A percentile compares a stretch with the other conserved stretches of the same genome.
Evolutionary conservation across 2,329 filamentous ascomycete genomes (phyloP).

Genomic region (Ascochyta koolunga): DNA sequence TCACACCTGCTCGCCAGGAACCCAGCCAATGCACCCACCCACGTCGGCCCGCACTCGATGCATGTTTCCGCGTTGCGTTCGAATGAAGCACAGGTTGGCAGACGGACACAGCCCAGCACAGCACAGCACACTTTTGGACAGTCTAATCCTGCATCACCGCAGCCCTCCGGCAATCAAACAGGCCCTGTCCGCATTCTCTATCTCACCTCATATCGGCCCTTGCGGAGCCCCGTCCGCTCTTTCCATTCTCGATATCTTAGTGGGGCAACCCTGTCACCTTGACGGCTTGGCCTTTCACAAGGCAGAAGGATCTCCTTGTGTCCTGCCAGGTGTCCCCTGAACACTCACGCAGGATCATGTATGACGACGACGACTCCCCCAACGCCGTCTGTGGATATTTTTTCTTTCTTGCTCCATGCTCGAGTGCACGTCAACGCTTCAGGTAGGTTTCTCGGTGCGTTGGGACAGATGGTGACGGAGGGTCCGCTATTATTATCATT

Average conservation of each 20-base stretch:
- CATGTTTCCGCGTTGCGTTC: slow-evolving; percentile 22
- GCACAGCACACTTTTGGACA: slow-evolving; percentile 12
- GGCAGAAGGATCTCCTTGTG: slow-evolving; percentile 10
- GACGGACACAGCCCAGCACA: neutral
- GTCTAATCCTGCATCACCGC: neutral
- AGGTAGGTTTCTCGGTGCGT: slow-evolving; percentile 17
- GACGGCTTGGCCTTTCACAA: slow-evolving; percentile 24
- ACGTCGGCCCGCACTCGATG: slow-evolving; percentile 30
- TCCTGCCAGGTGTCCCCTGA: slow-evolving; percentile 12
- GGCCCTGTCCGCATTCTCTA: slow-evolving; percentile 22
- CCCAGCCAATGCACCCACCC: slow-evolving; percentile 8
- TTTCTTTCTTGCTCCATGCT: slow-evolving; percentile 1
- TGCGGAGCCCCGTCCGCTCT: slow-evolving; percentile 30
- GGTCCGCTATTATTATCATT: slow-evolving; percentile 38
- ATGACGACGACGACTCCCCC: slow-evolving; percentile 23
- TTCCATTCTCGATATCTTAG: slow-evolving; percentile 18
- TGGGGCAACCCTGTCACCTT: slow-evolving; percentile 32
- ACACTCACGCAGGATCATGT: slow-evolving; percentile 25
- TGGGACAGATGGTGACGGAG: slow-evolving; percentile 6
- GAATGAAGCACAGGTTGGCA: slow-evolving; percentile 24
- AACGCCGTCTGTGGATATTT: neutral
- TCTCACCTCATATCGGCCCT: slow-evolving; percentile 26
- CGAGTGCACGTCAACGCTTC: slow-evolving; percentile 7
- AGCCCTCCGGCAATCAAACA: slow-evolving; percentile 3
- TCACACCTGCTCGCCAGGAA: slow-evolving; percentile 20